Base-by-base conservation (phyloP, 78 protist genomes). In the Tieghemostelium lacteum region DNA sequence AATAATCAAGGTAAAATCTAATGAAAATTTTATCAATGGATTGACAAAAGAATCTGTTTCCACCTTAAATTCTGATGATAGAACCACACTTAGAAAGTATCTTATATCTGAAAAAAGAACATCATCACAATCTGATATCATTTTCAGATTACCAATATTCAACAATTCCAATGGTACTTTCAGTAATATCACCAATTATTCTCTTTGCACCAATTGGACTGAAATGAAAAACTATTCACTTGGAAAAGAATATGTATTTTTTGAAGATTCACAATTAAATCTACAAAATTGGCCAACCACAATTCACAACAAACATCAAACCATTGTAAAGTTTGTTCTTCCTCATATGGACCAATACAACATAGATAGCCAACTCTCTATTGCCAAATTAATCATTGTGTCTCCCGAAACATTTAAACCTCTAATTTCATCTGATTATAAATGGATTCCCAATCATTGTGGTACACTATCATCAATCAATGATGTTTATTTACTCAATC, bases 121-220 rank as follows among this genome's bases (percentile, higher is more conserved):
- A 39, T 6, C 7, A 4, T 4, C n/a, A 28, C 42, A 42, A 3
- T 67, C 74, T n/a, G 33, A 3, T 4, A 20, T 3, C 19, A 42
- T 42, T 8, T 67, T 67, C 45, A 1, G 29, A 26, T 12, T 67
- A 3, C 74, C 74, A 42, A 42, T 67, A 2, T 67, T 67, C n/a
- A 67, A 67, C 24, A 67, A 39, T 28, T 67, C 74, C 1, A 39
- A 24, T 37, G 26, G 58, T 67, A 58, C 28, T 24, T 67, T 67
- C 74, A 67, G 74, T 67, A 37, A 17, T 45, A 67, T 67, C 6
- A 8, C n/a, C 4, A 19, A 7, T 19, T 4, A 22, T 6, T n/a
- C 63, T 17, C 6, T 57, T 5, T 7, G 8, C 16, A 57, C 63
- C 26, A 57, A 16, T 16, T 57, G 63, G 63, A 57, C 6, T 19